Conservation (phyloP, 495 filamentous ascomycete genomes). For the Hypoxylon cercidicola region DNA sequence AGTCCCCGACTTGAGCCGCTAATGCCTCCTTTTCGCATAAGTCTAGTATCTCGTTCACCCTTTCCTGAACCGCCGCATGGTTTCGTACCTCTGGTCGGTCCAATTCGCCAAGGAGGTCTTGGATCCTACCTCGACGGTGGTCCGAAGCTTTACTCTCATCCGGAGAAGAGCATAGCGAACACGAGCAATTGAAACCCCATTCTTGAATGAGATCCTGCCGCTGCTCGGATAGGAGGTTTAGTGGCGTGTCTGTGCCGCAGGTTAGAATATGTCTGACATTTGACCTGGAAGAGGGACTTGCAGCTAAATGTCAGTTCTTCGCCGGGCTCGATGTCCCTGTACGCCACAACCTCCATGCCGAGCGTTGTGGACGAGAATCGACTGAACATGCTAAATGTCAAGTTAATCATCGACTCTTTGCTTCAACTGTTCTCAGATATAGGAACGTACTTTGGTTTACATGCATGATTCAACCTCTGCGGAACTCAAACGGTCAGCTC, state of each 20-base stretch:
- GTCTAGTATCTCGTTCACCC: constrained; percentile 38
- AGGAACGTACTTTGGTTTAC: constrained; percentile 48
- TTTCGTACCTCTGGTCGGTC: constrained; percentile 34
- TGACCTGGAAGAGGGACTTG: constrained; percentile 11
- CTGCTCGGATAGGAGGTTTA: constrained; percentile 42
- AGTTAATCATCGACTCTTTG: background rate
- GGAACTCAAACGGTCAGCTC: background rate
- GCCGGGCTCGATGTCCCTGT: constrained; percentile 45
- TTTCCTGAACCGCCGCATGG: constrained; percentile 30
- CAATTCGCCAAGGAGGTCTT: constrained; percentile 36
- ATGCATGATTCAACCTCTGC: constrained; percentile 52
- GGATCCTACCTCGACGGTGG: constrained; percentile 38
- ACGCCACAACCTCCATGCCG: constrained; percentile 45
- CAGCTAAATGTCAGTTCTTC: constrained; percentile 54
- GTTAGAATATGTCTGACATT: background rate
- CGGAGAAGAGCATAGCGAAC: constrained; percentile 43
- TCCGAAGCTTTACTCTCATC: constrained; percentile 41
- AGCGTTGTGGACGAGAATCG: constrained; percentile 43
- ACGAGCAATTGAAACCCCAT: constrained; percentile 53
- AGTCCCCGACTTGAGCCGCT: constrained; percentile 45
- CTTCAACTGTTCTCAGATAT: background rate
- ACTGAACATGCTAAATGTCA: constrained; percentile 40
- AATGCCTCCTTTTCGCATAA: constrained; percentile 47
- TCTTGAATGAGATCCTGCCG: constrained; percentile 43
- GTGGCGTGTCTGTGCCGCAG: constrained; percentile 34